These are phyloP conservation scores for Talaromyces sp. DNA, from an alignment of 2,329 filamentous ascomycete species.

Conservation along the genomic window DNA sequence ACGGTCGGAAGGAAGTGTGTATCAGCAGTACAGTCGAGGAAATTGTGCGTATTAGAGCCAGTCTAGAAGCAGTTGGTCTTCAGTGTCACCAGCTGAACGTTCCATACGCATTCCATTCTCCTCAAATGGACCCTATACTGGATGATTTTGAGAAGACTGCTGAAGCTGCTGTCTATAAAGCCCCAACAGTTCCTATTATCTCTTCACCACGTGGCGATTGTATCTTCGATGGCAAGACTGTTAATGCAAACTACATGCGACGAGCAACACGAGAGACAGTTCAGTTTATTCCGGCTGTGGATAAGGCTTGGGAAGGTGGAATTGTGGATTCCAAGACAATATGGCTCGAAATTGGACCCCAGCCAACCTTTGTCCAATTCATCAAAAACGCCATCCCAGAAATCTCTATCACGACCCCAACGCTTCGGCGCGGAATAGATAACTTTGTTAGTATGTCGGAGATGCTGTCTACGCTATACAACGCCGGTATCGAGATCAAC, in stretches of 20 bases:
- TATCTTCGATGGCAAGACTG: constrained; percentile 20
- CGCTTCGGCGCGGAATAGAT: not conserved
- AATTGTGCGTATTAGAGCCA: constrained; percentile 50
- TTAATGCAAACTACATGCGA: constrained; percentile 57
- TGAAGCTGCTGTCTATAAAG: constrained; percentile 31
- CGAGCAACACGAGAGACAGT: constrained; percentile 64
- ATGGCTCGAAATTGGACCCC: constrained; percentile 4
- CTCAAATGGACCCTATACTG: constrained; percentile 18
- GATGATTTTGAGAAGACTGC: constrained; percentile 34
- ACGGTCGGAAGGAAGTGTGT: constrained; percentile 69
- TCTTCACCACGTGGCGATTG: constrained; percentile 42
- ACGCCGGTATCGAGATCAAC: constrained; percentile 54
- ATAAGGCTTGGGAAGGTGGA: not conserved
- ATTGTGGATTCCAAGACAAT: not conserved
- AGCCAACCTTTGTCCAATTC: not conserved
- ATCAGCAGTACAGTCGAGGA: constrained; percentile 59
- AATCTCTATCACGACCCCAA: constrained; percentile 18
- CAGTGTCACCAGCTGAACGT: constrained; percentile 50
- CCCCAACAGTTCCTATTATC: constrained; percentile 37
- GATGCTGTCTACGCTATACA: not conserved
- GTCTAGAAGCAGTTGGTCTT: not conserved
- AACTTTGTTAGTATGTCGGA: not conserved
- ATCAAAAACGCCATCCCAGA: constrained; percentile 5
- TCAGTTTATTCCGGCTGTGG: constrained; percentile 39
- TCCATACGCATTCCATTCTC: constrained; percentile 50